A percentile compares a stretch with the other conserved stretches of the same genome.
Evolutionary conservation across 1,139 yeast genomes (phyloP).

Genomic region (Nakaseomyces sp.): DNA sequence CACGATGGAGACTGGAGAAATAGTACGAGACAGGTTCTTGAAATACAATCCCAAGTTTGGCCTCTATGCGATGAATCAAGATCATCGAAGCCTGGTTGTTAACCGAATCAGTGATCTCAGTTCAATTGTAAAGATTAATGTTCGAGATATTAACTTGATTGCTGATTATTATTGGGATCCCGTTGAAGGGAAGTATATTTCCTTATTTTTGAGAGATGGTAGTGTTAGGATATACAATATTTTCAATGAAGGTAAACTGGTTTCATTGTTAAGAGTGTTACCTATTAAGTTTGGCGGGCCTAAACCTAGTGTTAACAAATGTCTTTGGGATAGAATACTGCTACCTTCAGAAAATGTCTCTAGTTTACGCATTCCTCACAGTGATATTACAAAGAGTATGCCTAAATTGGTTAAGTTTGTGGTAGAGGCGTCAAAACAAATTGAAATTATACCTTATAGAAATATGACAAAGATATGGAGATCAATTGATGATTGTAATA

Average conservation of each 20-base stretch:
- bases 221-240: constrained; percentile 21
- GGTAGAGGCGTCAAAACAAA: constrained; percentile 14
- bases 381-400: constrained; percentile 15
- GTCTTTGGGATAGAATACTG: constrained; percentile 18
- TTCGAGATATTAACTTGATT: constrained; percentile 18
- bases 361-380: neutral
- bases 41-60: constrained; percentile 4
- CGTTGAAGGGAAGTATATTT: constrained; percentile 18
- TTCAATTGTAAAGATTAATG: constrained; percentile 11
- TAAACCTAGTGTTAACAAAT: constrained; percentile 1
- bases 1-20: neutral
- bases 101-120: neutral
- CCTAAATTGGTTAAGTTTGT: constrained; percentile 20
- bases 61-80: constrained; percentile 1
- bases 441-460: constrained; percentile 11
- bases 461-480: constrained; percentile 4
- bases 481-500: constrained; percentile 2
- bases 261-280: constrained; percentile 16
- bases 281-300: constrained; percentile 2
- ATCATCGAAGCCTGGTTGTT: neutral
- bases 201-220: constrained; percentile 23
- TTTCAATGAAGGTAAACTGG: constrained; percentile 21
- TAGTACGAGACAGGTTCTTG: neutral
- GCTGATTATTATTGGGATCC: constrained; percentile 22
- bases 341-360: neutral